Conservation (phyloP, 2,329 filamentous ascomycete genomes). For the Mariannaea elegans region DNA sequence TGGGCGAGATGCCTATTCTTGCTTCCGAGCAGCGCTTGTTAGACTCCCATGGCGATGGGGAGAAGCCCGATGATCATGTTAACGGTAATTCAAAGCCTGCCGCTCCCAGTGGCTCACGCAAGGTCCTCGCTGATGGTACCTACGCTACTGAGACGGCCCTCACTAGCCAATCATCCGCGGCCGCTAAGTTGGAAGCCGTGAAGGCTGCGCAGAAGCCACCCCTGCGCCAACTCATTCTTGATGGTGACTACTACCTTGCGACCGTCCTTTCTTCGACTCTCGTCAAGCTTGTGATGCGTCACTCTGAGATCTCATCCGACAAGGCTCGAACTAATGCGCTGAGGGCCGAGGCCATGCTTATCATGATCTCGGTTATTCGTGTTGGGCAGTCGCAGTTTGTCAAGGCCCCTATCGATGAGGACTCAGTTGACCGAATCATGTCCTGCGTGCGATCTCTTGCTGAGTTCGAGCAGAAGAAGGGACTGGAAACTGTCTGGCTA, state of each 20-base stretch:
- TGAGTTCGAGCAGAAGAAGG: slow-evolving; percentile 88
- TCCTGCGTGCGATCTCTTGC: slow-evolving; percentile 92
- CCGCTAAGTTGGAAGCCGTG: slow-evolving; percentile 92
- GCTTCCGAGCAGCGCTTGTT: slow-evolving; percentile 92
- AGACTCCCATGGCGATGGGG: slow-evolving; percentile 81
- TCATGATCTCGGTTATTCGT: slow-evolving; percentile 98
- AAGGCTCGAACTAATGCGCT: slow-evolving; percentile 89
- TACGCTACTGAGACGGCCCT: slow-evolving; percentile 97
- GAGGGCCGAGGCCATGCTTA: slow-evolving; percentile 96
- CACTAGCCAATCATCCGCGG: slow-evolving; percentile 89
- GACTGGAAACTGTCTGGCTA: slow-evolving; percentile 90
- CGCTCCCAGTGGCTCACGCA: slow-evolving; percentile 84
- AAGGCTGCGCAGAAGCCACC: slow-evolving; percentile 98
- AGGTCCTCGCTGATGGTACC: slow-evolving; percentile 94
- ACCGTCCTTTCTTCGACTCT: slow-evolving; percentile 95
- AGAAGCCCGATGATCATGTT: slow-evolving; percentile 71
- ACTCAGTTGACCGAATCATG: slow-evolving; percentile 99
- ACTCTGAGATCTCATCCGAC: slow-evolving; percentile 91
- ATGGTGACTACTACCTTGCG: slow-evolving; percentile 96
- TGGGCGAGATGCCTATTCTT: slow-evolving; percentile 96
- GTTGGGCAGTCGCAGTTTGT: slow-evolving; percentile 99
- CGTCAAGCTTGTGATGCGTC: slow-evolving; percentile 97
- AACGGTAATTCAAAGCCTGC: slow-evolving; percentile 83
- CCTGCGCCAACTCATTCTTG: slow-evolving; percentile 90
- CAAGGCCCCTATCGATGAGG: slow-evolving; percentile 96